Evolutionary conservation across 2,329 filamentous ascomycete species (phyloP), one percentile per base, ranked within the genome.

Genomic region (Botrytis medusae): DNA sequence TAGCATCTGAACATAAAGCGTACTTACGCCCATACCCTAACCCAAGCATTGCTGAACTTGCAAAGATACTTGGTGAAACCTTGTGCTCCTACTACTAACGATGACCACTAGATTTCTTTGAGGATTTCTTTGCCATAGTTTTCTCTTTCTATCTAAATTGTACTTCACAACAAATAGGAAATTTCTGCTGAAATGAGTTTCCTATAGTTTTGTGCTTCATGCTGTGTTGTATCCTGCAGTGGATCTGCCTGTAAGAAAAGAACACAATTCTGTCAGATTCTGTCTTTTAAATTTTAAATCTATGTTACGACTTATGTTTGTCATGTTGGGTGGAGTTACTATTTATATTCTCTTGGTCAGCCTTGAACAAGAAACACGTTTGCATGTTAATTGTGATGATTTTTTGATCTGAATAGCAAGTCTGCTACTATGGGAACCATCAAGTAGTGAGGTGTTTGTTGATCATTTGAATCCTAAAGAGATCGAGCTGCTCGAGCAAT

Each of bases 201-300:
- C n/a, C 1, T 20, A 3, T 5, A 44, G 18, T 44, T 63, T 7
- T 44, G n/a, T 32, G 44, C 18, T 29, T 22, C 0, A 12, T 3
- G 10, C 25, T 29, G 7, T 9, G 10, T 12, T 63, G 4, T 16
- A 5, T 16, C 0, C 14, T 29, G n/a, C 42, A n/a, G 25, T 29
- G 5, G 18, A 18, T 0, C 16, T 54, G 4, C n/a, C 2, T 16
- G 3, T 37, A 9, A 60, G 1, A 4, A 18, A 29, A 9, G 14
- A 42, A 14, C 25, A 62, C 12, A 42, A 14, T 20, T 42, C 1
- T 42, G 37, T n/a, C 8, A n/a, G 4, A 1, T 40, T 62, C 1
- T 4, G 0, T 40, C n/a, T n/a, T 22, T 12, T n/a, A 10, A 8
- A 4, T 14, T 40, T 3, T 42, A n/a, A 1, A n/a, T n/a, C 0